Base-by-base conservation (phyloP, 495 filamentous ascomycete genomes). In the Daldinia vernicosa region DNA sequence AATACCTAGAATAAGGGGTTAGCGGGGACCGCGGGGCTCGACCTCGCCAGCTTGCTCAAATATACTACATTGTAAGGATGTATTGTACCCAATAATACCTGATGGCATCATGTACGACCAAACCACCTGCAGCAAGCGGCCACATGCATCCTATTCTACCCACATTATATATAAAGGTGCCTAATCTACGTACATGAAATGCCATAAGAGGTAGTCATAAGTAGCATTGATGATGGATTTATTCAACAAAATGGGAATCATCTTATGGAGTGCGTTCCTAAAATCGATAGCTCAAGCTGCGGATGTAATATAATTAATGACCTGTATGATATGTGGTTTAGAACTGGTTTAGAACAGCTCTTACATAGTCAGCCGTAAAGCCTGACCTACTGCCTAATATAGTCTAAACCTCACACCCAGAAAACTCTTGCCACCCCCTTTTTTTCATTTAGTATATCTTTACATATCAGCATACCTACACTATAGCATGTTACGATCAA, bases 371-470 rank as follows among this genome's bases (percentile, higher is more conserved):
- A 47, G 43, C 43, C 43, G 7, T 47, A 57, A 28, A 57, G 32
- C 54, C n/a, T 14, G 30, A 12, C 37, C 33, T 37, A 57, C 32
- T 37, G 30, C 19, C 32, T 26, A 24, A 57, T 19, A n/a, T 26
- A 24, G 24, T 14, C 40, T 22, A 14, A 30, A 15, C 37, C 9
- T 55, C 3, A 57, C 37, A 55, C n/a, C 51, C 51, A 51, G 24
- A 22, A 62, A 11, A 22, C 51, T 54, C 22, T 61, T 66, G 57
- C 60, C 60, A 61, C 69, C 63, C 55, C 57, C 61, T 63, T 70
- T 59, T 63, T 27, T 14, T 22, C n/a, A n/a, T 4, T 22, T 57
- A 12, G 8, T 33, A 32, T 40, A 43, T 28, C 24, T 39, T 54
- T 30, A 45, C 32, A 22, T 45, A 45, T 12, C 26, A n/a, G n/a